These are phyloP conservation scores for Aspergillus heteromorphus DNA, from an alignment of 495 filamentous ascomycete genomes.

Conservation along the genomic window DNA sequence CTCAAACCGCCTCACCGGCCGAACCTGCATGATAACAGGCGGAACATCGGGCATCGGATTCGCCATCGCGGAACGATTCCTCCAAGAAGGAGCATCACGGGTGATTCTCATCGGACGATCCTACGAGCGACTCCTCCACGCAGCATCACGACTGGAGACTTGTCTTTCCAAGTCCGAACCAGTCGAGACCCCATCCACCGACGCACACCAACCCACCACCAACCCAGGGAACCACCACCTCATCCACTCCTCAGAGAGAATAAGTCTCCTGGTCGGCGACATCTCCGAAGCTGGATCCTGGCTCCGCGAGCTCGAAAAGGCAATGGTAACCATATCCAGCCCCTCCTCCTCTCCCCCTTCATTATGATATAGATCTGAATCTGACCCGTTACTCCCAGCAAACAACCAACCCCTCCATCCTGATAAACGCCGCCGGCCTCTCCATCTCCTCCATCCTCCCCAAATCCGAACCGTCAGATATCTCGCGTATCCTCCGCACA, in stretches of 20 bases:
- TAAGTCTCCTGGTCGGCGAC: constrained; percentile 42
- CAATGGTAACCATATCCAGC: constrained; percentile 29
- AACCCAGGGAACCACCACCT: background rate
- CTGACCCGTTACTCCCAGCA: too few species aligned
- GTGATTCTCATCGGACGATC: constrained; percentile 50
- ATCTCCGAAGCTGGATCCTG: constrained; percentile 41
- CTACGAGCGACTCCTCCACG: constrained; percentile 32
- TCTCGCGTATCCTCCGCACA: constrained; percentile 52
- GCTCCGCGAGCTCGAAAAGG: constrained; percentile 37
- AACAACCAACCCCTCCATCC: constrained; percentile 42
- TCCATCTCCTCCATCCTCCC: constrained; percentile 55
- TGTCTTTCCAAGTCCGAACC: constrained; percentile 1
- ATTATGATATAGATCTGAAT: too few species aligned
- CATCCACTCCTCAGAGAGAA: constrained; percentile 12
- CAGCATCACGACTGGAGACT: constrained; percentile 18
- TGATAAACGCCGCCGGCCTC: constrained; percentile 74
- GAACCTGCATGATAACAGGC: constrained; percentile 56
- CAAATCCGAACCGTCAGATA: constrained; percentile 27
- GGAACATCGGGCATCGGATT: constrained; percentile 61
- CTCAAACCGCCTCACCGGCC: constrained; percentile 30
- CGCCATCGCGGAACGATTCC: constrained; percentile 63
- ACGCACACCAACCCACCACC: too few species aligned
- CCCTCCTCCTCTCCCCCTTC: background rate
- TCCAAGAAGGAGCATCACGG: constrained; percentile 52
- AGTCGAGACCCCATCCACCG: background rate